phyloP scores from a whole-genome alignment of 768 basidiomycete genomes.

The Hericium alpestre region DNA sequence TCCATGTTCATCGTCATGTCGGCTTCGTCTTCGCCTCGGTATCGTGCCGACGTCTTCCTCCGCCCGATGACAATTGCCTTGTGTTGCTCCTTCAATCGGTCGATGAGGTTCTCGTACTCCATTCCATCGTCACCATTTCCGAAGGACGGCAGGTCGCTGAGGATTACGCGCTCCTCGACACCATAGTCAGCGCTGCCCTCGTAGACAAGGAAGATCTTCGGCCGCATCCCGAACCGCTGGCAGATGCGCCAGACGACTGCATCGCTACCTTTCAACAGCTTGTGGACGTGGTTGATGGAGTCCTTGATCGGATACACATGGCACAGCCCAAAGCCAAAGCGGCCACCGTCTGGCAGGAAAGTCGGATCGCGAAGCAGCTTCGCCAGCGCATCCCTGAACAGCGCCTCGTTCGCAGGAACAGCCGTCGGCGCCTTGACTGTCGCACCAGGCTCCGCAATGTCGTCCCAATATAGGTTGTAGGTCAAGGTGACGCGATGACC shows the following conservation, averaged over 20 bases:
- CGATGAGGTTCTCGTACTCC: too few species aligned
- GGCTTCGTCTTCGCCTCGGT: neutral
- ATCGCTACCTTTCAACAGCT: conserved; percentile 3
- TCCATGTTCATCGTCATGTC: neutral
- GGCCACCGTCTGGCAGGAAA: conserved; percentile 30
- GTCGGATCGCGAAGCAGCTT: conserved; percentile 10
- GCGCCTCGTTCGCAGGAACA: neutral
- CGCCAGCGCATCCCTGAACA: neutral
- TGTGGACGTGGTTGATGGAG: neutral
- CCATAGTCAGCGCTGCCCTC: neutral
- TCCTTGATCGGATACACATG: conserved; percentile 26
- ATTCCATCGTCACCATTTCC: too few species aligned
- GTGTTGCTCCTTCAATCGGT: too few species aligned
- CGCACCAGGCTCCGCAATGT: neutral
- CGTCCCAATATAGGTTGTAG: conserved; percentile 28
- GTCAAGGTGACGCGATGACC: conserved; percentile 36
- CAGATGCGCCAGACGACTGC: neutral
- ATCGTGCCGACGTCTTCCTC: neutral
- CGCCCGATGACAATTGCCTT: too few species aligned
- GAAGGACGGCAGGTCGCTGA: neutral
- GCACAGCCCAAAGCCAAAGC: conserved; percentile 29
- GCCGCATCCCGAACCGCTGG: neutral
- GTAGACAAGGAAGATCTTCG: neutral
- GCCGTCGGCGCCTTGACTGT: neutral
- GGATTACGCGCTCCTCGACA: neutral